These are phyloP conservation scores for Phytophthora macrochlamydospora DNA, from an alignment of 352 stramenopile species.

Conservation along the genomic window DNA sequence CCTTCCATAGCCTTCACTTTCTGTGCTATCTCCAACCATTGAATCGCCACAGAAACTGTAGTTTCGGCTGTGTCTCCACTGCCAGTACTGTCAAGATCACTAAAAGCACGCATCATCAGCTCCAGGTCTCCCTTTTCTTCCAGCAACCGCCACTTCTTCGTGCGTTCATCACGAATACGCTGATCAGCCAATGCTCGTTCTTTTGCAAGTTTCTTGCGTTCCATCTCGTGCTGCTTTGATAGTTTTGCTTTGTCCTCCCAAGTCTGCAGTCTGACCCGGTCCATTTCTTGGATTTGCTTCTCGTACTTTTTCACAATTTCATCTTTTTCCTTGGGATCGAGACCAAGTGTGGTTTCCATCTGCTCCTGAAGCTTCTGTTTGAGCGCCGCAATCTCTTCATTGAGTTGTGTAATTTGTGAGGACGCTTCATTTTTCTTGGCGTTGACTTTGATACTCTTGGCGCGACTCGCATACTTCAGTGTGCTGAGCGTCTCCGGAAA, in stretches of 20 bases:
- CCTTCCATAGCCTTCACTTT: slow-evolving; percentile 67
- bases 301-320: slow-evolving; percentile 89
- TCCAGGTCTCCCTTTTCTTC: slow-evolving; percentile 87
- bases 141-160: slow-evolving; percentile 83
- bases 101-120: slow-evolving; percentile 74
- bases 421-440: slow-evolving; percentile 94
- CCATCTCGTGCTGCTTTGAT: slow-evolving; percentile 86
- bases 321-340: slow-evolving; percentile 87
- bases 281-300: slow-evolving; percentile 91
- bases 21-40: slow-evolving; percentile 65
- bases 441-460: slow-evolving; percentile 95
- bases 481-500: slow-evolving; percentile 95
- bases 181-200: slow-evolving; percentile 82
- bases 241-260: slow-evolving; percentile 90
- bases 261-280: slow-evolving; percentile 81
- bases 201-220: slow-evolving; percentile 80
- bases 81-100: slow-evolving; percentile 67
- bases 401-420: slow-evolving; percentile 90
- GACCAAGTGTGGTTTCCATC: slow-evolving; percentile 56
- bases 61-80: slow-evolving; percentile 32
- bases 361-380: slow-evolving; percentile 90
- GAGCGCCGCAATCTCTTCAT: slow-evolving; percentile 87
- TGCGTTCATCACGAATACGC: slow-evolving; percentile 81
- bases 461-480: slow-evolving; percentile 94
- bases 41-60: slow-evolving; percentile 16